Conservation (phyloP, 2,329 filamentous ascomycete species). For the Drechmeria coniospora region DNA sequence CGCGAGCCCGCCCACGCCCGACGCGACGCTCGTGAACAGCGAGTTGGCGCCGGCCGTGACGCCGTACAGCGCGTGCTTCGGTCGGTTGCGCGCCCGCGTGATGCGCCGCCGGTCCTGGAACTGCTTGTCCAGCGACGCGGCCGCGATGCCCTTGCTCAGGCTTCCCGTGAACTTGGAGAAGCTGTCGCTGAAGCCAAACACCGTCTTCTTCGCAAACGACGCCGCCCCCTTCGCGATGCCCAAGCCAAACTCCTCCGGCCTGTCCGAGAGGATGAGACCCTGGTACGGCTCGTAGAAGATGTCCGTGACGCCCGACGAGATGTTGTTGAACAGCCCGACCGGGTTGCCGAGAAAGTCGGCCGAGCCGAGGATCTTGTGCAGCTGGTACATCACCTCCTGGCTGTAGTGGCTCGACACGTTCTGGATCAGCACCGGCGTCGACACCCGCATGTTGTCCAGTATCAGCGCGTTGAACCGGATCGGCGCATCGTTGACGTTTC, state of each 20-base stretch:
- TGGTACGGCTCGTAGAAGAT: slow-evolving; percentile 99
- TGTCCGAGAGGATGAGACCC: slow-evolving; percentile 88
- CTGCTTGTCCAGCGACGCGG: slow-evolving; percentile 92
- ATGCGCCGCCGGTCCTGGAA: slow-evolving; percentile 95
- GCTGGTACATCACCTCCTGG: slow-evolving; percentile 86
- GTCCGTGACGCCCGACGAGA: slow-evolving; percentile 90
- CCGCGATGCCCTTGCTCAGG: slow-evolving; percentile 89
- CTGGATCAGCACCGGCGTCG: slow-evolving; percentile 65
- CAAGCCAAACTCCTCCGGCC: slow-evolving; percentile 84
- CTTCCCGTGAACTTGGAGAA: slow-evolving; percentile 97
- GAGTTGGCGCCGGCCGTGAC: slow-evolving; percentile 93
- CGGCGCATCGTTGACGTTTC: slow-evolving; percentile 96
- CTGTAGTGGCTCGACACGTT: slow-evolving; percentile 92
- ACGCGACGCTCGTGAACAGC: slow-evolving; percentile 81
- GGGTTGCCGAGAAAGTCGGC: slow-evolving; percentile 97
- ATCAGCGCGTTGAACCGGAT: slow-evolving; percentile 86
- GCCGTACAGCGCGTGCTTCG: slow-evolving; percentile 93
- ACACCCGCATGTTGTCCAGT: slow-evolving; percentile 88
- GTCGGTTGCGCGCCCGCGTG: slow-evolving; percentile 79
- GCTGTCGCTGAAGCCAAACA: slow-evolving; percentile 93
- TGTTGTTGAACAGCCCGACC: slow-evolving; percentile 94
- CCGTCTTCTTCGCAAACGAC: slow-evolving; percentile 95
- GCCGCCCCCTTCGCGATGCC: slow-evolving; percentile 94
- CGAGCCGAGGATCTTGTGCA: slow-evolving; percentile 93
- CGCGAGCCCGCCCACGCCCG: slow-evolving; percentile 83